A percentile compares a stretch with the other conserved stretches of the same genome.
phyloP scores from a whole-genome alignment of 1,284 basidiomycete species.

The Marasmius oreades region DNA sequence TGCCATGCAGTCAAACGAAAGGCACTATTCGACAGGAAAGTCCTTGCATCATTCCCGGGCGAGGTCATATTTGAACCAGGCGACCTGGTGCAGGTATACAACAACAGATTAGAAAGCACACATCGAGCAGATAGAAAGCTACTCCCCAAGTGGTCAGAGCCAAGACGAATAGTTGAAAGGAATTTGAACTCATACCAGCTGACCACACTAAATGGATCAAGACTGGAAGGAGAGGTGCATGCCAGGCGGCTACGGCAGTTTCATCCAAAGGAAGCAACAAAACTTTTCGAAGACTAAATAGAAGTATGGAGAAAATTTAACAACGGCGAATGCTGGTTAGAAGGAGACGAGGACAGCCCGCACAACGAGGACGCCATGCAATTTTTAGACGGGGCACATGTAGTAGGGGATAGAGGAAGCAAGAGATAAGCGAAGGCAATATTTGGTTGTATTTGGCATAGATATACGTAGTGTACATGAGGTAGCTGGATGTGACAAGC shows the following conservation, averaged over 20 bases:
- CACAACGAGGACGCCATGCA: too few species aligned
- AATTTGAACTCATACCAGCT: constrained; percentile 19
- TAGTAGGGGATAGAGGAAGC: background rate
- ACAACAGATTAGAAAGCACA: constrained; percentile 26
- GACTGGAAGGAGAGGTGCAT: constrained; percentile 12
- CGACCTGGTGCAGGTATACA: constrained; percentile 28
- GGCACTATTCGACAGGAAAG: constrained; percentile 15
- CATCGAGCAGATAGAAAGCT: constrained; percentile 24
- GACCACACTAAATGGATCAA: constrained; percentile 14
- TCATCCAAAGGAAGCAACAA: background rate
- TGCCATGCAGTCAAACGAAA: constrained; percentile 18
- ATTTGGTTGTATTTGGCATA: background rate
- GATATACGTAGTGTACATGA: background rate
- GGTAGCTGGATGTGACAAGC: background rate
- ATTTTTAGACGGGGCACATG: constrained; percentile 13
- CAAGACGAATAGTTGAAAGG: constrained; percentile 12
- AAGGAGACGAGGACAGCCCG: background rate
- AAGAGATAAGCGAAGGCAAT: background rate
- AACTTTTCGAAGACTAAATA: constrained; percentile 9
- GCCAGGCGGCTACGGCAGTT: constrained; percentile 16
- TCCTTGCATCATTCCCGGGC: constrained; percentile 11
- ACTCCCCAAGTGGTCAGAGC: constrained; percentile 23
- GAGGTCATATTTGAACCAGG: constrained; percentile 23
- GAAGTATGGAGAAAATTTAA: constrained; percentile 7
- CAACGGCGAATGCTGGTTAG: background rate